Base-by-base conservation (phyloP, 805 yeast species). In the Cyberlindnera samutprakarnensis region DNA sequence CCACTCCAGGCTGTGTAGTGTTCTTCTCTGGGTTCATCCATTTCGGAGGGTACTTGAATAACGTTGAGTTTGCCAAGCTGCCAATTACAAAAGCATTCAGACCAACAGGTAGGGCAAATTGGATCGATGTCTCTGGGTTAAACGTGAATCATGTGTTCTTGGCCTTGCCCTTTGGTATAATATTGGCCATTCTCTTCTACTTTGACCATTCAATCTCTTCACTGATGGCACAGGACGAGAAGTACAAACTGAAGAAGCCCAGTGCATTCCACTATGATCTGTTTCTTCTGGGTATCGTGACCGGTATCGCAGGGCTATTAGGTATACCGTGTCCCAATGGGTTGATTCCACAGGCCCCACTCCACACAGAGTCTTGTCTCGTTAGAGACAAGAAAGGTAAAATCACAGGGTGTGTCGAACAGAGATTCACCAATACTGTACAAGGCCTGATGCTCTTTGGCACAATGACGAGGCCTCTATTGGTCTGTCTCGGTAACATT, bases 291-390 rank as follows among this genome's bases (percentile, higher is more conserved):
- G 97, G 97, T 0, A 51, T 85, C 7, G 80, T 88, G 5, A 92
- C 97, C 0, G 94, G 95, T 0, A 55, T 90, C 1, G 67, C 95
- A 3, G 97, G 97, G 0, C 56, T 90, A 1, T 50, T 90, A 9
- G 98, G 97, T 0, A 67, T 92, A 2, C 98, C 97, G 0, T 87
- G 96, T 3, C 97, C 97, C 0, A 92, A 92, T 57, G 98, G 98
- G 0, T 64, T 90, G 20, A 90, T 90, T 27, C 98, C 98, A 2
- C 98, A 90, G 55, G 97, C 98, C 1, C 97, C 97, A 3, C 53
- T 92, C 22, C 98, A 90, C 47, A 87, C 97, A 0, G 72, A 70
- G 25, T 74, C 95, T 0, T 57, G 90, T 19, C 70, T 85, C 25
- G 75, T 82, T 5, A 52, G 54, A 8, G 61, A 61, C 11, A 38